Conservation (phyloP, 2,329 filamentous ascomycete species). For the Cordyceps farinosa region DNA sequence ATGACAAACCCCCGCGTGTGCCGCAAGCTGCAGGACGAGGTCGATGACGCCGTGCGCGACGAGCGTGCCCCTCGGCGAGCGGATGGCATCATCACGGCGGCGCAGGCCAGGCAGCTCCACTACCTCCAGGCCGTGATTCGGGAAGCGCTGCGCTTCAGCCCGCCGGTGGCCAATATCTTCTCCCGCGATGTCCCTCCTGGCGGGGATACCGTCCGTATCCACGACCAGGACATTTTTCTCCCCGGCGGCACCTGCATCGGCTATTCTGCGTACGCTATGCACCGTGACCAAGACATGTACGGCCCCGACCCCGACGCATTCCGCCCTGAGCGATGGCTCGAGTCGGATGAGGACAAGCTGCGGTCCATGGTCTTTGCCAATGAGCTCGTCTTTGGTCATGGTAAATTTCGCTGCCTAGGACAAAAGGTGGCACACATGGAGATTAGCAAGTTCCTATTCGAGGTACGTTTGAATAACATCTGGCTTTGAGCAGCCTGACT, state of each 20-base stretch:
- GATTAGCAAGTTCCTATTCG: slow-evolving; percentile 21
- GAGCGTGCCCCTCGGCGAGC: slow-evolving; percentile 22
- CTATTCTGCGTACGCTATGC: slow-evolving; percentile 27
- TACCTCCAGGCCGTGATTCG: slow-evolving; percentile 42
- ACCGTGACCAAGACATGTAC: slow-evolving; percentile 23
- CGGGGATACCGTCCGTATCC: slow-evolving; percentile 17
- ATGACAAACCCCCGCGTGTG: slow-evolving; percentile 47
- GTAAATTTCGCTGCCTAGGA: slow-evolving; percentile 30
- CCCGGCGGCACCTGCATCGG: slow-evolving; percentile 24
- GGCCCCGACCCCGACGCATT: slow-evolving; percentile 25
- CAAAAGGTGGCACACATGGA: slow-evolving; percentile 31
- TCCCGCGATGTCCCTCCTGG: slow-evolving; percentile 22
- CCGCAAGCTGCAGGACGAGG: slow-evolving; percentile 43
- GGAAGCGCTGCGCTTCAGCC: slow-evolving; percentile 31
- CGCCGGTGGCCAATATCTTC: slow-evolving; percentile 25
- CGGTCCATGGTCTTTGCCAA: slow-evolving; percentile 27
- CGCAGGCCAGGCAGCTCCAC: slow-evolving; percentile 28
- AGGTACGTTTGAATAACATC: slow-evolving; percentile 13
- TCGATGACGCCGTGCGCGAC: slow-evolving; percentile 30
- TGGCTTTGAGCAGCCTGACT: neutral
- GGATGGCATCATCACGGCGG: slow-evolving; percentile 22
- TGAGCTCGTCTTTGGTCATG: slow-evolving; percentile 32
- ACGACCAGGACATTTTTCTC: slow-evolving; percentile 17
- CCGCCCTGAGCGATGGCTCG: slow-evolving; percentile 28
- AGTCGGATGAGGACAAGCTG: slow-evolving; percentile 24